Percentiles rank a stretch among this genome's conserved stretches.
Evolutionary conservation across 2,329 filamentous ascomycete species (phyloP).

Genomic region (Botryotinia globosa): DNA sequence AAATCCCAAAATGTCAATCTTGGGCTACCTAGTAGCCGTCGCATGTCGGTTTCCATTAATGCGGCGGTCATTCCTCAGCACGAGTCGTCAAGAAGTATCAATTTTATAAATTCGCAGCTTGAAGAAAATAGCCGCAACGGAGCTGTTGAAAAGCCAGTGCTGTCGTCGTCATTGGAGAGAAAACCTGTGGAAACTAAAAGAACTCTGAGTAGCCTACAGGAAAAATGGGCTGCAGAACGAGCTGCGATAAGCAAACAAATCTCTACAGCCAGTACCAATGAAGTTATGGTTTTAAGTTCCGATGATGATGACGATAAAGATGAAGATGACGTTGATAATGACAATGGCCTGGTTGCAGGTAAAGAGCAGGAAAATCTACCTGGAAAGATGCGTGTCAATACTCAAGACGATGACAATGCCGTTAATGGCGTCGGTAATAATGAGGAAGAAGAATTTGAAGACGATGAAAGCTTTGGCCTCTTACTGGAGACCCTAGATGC

Average conservation of each 20-base stretch:
- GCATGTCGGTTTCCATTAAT: constrained; percentile 11
- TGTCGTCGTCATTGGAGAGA: constrained; percentile 28
- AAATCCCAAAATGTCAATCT: constrained; percentile 12
- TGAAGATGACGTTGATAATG: constrained; percentile 22
- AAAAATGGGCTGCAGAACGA: constrained; percentile 32
- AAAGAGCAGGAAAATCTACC: constrained; percentile 34
- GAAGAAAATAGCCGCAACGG: not conserved
- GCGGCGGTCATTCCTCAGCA: constrained; percentile 9
- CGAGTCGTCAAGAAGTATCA: not conserved
- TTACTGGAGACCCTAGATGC: constrained; percentile 38
- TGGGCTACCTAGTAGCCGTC: constrained; percentile 12
- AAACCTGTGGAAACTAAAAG: constrained; percentile 27
- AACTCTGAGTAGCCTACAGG: constrained; percentile 22
- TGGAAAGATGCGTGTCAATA: not conserved
- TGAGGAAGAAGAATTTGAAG: constrained; percentile 23
- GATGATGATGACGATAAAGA: constrained; percentile 20
- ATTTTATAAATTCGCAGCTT: not conserved
- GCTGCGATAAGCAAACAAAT: constrained; percentile 32
- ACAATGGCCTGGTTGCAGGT: constrained; percentile 34
- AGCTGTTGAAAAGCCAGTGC: not conserved
- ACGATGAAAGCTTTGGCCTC: constrained; percentile 36
- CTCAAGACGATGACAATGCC: not conserved
- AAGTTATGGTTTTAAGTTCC: constrained; percentile 34
- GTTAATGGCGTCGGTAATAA: not conserved
- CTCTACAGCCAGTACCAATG: constrained; percentile 22